These are phyloP conservation scores for Ceratocystis ficicola DNA, from an alignment of 2,329 filamentous ascomycete species.

Conservation along the genomic window DNA sequence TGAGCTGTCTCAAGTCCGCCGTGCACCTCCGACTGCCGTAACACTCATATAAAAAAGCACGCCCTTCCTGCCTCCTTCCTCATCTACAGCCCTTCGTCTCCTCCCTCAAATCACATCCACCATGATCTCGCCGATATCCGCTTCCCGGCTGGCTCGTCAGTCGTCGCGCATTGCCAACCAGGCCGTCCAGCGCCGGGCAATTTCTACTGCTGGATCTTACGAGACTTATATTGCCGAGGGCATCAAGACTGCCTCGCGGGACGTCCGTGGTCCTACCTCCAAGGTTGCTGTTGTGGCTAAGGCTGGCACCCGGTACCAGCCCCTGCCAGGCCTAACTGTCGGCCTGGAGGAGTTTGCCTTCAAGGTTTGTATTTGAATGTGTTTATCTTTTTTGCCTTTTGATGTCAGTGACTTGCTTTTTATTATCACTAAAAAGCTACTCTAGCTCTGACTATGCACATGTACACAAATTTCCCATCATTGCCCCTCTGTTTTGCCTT, in stretches of 20 bases:
- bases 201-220: constrained; percentile 62
- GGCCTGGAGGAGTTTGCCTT: constrained; percentile 93
- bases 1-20: constrained; percentile 13
- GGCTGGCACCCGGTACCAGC: constrained; percentile 87
- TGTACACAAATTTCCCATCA: no score
- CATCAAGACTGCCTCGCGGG: constrained; percentile 85
- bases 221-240: constrained; percentile 75
- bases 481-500: no score
- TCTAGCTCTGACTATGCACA: neutral
- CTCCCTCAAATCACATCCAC: constrained; percentile 39
- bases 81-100: constrained; percentile 31
- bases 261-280: constrained; percentile 76
- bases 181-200: constrained; percentile 41
- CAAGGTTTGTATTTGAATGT: constrained; percentile 49
- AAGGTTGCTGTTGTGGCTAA: constrained; percentile 86
- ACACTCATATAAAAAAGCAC: constrained; percentile 14
- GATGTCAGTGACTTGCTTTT: constrained; percentile 11
- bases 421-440: neutral
- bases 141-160: constrained; percentile 47
- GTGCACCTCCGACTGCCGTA: constrained; percentile 14
- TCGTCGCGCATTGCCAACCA: constrained; percentile 45
- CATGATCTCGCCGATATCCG: constrained; percentile 51
- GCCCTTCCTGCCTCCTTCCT: constrained; percentile 30
- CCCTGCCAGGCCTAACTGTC: constrained; percentile 76
- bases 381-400: no score